A percentile compares a stretch with the other conserved stretches of the same genome.
phyloP scores from a whole-genome alignment of 768 basidiomycete species.

The Lentinula lateritia region DNA sequence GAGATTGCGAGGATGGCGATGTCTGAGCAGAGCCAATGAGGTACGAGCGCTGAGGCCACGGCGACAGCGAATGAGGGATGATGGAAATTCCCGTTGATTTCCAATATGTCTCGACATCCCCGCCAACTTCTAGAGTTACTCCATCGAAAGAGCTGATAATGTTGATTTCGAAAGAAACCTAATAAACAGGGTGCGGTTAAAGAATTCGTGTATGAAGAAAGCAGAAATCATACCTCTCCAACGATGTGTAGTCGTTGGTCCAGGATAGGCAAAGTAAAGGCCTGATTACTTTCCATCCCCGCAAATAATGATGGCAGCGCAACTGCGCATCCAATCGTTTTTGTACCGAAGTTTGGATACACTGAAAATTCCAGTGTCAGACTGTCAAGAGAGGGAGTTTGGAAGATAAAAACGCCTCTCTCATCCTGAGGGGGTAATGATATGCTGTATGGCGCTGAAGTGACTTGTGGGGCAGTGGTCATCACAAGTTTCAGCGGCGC shows the following conservation, averaged over 20 bases:
- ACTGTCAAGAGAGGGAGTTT: constrained; percentile 65
- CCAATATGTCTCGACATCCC: constrained; percentile 97
- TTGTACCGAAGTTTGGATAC: constrained; percentile 96
- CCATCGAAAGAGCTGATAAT: constrained; percentile 87
- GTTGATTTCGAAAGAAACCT: constrained; percentile 87
- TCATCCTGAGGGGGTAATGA: constrained; percentile 75
- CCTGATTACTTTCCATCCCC: constrained; percentile 46
- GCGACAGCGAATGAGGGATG: constrained; percentile 35
- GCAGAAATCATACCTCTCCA: constrained; percentile 62
- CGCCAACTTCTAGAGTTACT: constrained; percentile 90
- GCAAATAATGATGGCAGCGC: constrained; percentile 72
- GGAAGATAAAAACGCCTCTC: constrained; percentile 78
- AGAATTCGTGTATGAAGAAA: constrained; percentile 4
- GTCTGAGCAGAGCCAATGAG: constrained; percentile 54
- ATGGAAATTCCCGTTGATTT: constrained; percentile 68
- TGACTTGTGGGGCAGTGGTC: constrained; percentile 79
- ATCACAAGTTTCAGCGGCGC: constrained; percentile 93
- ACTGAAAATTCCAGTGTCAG: constrained; percentile 89
- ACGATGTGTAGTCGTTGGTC: constrained; percentile 92
- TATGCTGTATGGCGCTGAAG: constrained; percentile 86
- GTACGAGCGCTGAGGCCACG: constrained; percentile 34
- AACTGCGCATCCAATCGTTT: constrained; percentile 90
- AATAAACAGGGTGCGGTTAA: constrained; percentile 8
- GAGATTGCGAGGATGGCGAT: constrained; percentile 64
- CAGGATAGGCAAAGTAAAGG: constrained; percentile 71